phyloP scores from a whole-genome alignment of 2,329 filamentous ascomycete genomes.

The Phyllosticta citrichinensis region DNA sequence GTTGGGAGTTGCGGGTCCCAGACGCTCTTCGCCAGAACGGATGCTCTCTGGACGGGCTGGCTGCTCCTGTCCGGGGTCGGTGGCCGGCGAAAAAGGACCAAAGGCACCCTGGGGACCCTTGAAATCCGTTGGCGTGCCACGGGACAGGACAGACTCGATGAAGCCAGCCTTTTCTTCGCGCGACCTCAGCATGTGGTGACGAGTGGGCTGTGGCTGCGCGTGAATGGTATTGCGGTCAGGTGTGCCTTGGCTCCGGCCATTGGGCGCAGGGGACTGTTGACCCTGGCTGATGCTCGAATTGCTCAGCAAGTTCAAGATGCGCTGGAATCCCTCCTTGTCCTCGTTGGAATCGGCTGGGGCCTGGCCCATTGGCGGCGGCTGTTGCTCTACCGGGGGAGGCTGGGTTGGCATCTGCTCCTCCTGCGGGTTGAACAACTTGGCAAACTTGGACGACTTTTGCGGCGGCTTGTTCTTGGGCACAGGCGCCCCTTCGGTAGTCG shows the following conservation, averaged over 20 bases:
- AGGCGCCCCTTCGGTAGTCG: slow-evolving; percentile 12
- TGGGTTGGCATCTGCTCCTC: slow-evolving; percentile 22
- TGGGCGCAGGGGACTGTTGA: slow-evolving; percentile 7
- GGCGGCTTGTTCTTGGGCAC: slow-evolving; percentile 28
- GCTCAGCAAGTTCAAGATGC: slow-evolving; percentile 72
- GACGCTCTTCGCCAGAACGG: slow-evolving; percentile 7
- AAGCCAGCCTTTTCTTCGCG: slow-evolving; percentile 25
- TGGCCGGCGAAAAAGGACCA: slow-evolving; percentile 25
- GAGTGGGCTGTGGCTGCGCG: slow-evolving; percentile 12
- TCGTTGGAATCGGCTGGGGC: slow-evolving; percentile 40
- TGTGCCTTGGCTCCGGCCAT: not conserved
- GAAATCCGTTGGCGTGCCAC: slow-evolving; percentile 21
- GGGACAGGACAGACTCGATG: slow-evolving; percentile 26
- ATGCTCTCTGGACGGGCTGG: slow-evolving; percentile 14
- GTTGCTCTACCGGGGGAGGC: slow-evolving; percentile 12
- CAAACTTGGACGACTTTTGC: slow-evolving; percentile 68
- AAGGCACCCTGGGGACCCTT: slow-evolving; percentile 24
- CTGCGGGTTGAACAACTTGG: slow-evolving; percentile 52
- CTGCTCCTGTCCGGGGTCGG: slow-evolving; percentile 20
- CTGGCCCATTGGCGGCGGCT: slow-evolving; percentile 15
- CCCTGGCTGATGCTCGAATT: slow-evolving; percentile 22
- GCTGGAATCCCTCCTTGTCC: slow-evolving; percentile 79
- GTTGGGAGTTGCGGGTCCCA: not conserved
- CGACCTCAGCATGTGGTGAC: slow-evolving; percentile 18
- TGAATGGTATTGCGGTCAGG: slow-evolving; percentile 7